Evolutionary conservation across 208 protist species (phyloP).

Genomic region (Crithidia brevicula): DNA sequence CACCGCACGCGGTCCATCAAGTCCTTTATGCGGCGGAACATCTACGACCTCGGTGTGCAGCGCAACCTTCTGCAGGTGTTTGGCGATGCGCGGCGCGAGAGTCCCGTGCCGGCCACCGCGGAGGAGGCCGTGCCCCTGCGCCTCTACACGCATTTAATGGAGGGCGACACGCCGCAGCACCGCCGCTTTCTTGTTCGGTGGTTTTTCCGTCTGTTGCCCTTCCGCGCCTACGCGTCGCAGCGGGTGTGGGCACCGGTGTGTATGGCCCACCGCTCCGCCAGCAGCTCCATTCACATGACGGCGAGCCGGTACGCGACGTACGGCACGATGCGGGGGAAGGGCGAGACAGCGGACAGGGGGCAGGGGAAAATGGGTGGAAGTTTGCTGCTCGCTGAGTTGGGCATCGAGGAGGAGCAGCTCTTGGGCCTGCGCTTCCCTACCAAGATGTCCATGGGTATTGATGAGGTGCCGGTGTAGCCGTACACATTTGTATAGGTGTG

Average conservation of each 20-base stretch:
- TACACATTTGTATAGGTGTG: too few species aligned
- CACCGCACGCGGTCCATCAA: constrained; percentile 21
- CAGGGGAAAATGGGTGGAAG: constrained; percentile 2
- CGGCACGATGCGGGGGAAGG: constrained; percentile 19
- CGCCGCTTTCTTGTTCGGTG: constrained; percentile 57
- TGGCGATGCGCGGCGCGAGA: constrained; percentile 70
- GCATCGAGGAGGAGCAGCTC: constrained; percentile 49
- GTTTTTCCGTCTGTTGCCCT: constrained; percentile 77
- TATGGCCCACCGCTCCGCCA: constrained; percentile 25
- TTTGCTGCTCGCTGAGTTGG: constrained; percentile 36
- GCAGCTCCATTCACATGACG: constrained; percentile 34
- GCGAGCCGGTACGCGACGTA: constrained; percentile 26
- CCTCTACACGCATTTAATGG: constrained; percentile 60
- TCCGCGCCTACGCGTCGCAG: constrained; percentile 65
- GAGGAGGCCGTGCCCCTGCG: constrained; percentile 11
- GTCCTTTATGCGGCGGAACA: constrained; percentile 47
- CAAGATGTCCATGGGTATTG: constrained; percentile 40
- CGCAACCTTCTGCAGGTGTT: constrained; percentile 86
- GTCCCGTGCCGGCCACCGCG: not conserved
- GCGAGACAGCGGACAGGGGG: not conserved
- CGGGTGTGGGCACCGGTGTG: constrained; percentile 24
- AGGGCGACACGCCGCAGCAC: constrained; percentile 53
- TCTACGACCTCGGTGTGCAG: constrained; percentile 83
- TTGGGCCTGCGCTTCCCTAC: constrained; percentile 69
- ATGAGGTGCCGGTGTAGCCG: not conserved